Conservation (phyloP, 352 stramenopile species). For the Pythium chondricola region DNA sequence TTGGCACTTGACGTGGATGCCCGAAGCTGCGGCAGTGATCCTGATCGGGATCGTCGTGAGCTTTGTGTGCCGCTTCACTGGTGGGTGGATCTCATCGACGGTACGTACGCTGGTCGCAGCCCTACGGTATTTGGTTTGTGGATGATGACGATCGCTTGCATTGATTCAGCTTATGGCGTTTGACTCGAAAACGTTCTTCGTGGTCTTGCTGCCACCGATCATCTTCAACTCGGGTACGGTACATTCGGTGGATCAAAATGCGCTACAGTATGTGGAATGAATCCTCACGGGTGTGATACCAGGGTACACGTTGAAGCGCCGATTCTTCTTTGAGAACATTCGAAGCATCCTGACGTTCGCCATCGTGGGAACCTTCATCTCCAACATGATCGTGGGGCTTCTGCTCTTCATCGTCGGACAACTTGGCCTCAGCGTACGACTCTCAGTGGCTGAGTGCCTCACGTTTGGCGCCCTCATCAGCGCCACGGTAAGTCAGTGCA, state of each 20-base stretch:
- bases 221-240: slow-evolving; percentile 76
- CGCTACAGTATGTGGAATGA: neutral
- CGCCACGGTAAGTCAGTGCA: slow-evolving; percentile 27
- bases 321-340: slow-evolving; percentile 74
- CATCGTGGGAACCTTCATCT: slow-evolving; percentile 61
- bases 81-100: slow-evolving; percentile 22
- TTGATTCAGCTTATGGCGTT: slow-evolving; percentile 37
- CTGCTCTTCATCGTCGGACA: slow-evolving; percentile 37
- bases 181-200: slow-evolving; percentile 71
- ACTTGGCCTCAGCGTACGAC: slow-evolving; percentile 21
- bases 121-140: too few relatives aligned
- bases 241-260: neutral
- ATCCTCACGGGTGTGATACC: too few relatives aligned
- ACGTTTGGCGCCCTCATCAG: slow-evolving; percentile 74
- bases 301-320: slow-evolving; percentile 54
- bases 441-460: slow-evolving; percentile 55
- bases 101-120: slow-evolving; percentile 6
- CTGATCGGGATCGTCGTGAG: slow-evolving; percentile 21
- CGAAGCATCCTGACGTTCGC: slow-evolving; percentile 62
- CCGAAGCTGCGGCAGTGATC: slow-evolving; percentile 24
- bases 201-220: slow-evolving; percentile 74
- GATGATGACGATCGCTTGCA: neutral
- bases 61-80: slow-evolving; percentile 15
- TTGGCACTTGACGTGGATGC: slow-evolving; percentile 20
- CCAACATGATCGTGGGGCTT: slow-evolving; percentile 39